phyloP scores from a whole-genome alignment of 2,329 filamentous ascomycete genomes.

The Claviceps sorghi region DNA sequence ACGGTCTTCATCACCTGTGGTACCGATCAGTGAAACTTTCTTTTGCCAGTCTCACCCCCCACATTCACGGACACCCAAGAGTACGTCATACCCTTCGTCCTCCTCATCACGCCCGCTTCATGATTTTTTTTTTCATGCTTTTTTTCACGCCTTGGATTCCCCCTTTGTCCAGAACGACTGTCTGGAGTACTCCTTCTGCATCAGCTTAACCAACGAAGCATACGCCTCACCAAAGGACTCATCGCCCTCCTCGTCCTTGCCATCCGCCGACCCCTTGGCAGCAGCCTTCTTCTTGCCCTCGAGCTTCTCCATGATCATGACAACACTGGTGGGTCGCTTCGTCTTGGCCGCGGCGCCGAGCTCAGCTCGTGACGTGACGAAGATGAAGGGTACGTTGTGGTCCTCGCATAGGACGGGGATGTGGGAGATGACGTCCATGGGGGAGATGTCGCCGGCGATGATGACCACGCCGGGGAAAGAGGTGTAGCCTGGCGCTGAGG shows the following conservation, averaged over 20 bases:
- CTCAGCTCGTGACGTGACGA: slow-evolving; percentile 82
- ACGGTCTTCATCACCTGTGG: neutral
- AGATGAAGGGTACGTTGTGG: slow-evolving; percentile 93
- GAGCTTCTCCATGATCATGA: slow-evolving; percentile 62
- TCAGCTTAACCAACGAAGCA: slow-evolving; percentile 49
- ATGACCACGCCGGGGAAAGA: slow-evolving; percentile 64
- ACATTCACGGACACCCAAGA: neutral
- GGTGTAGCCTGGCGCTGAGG: slow-evolving; percentile 49
- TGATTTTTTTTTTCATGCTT: neutral
- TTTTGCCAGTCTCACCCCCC: neutral
- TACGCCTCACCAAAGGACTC: slow-evolving; percentile 51
- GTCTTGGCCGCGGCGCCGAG: slow-evolving; percentile 86
- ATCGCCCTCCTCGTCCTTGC: slow-evolving; percentile 30
- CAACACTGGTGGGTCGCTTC: slow-evolving; percentile 90
- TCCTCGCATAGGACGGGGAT: slow-evolving; percentile 97
- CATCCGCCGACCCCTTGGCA: slow-evolving; percentile 22
- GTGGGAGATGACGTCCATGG: slow-evolving; percentile 97
- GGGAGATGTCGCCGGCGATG: slow-evolving; percentile 93
- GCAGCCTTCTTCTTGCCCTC: slow-evolving; percentile 30
- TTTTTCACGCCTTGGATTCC: slow-evolving; percentile 16
- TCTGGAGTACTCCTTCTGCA: slow-evolving; percentile 49
- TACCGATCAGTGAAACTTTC: too few species aligned
- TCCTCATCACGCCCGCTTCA: neutral
- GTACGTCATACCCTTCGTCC: neutral
- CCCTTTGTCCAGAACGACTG: slow-evolving; percentile 36